These are phyloP conservation scores for Candida dubliniensis DNA, from an alignment of 1,139 yeast species.

Conservation along the genomic window DNA sequence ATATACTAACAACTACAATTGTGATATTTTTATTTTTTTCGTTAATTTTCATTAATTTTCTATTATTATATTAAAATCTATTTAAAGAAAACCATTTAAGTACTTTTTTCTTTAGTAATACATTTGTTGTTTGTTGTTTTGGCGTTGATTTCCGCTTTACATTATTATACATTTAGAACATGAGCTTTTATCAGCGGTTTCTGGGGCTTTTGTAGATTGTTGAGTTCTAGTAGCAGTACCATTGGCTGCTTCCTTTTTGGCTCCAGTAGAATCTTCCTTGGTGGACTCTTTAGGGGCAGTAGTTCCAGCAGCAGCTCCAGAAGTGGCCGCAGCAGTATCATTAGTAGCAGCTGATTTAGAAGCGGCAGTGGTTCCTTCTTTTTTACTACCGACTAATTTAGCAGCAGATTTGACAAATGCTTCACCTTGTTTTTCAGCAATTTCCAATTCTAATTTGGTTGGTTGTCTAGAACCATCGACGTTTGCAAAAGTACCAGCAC, in stretches of 20 bases:
- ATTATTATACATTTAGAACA: conserved; percentile 31
- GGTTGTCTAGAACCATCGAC: conserved; percentile 50
- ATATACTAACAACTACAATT: neutral
- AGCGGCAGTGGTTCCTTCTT: neutral
- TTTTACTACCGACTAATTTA: conserved; percentile 20
- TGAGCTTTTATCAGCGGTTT: conserved; percentile 23
- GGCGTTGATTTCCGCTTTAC: conserved; percentile 14
- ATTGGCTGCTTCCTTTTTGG: conserved; percentile 3
- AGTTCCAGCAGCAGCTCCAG: conserved; percentile 9
- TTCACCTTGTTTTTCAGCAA: conserved; percentile 45
- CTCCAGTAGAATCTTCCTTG: conserved; percentile 1
- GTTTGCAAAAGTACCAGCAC: conserved; percentile 52
- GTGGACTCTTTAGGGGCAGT: conserved; percentile 2
- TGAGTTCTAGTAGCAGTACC: conserved; percentile 17
- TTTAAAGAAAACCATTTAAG: neutral
- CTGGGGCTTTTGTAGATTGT: conserved; percentile 21
- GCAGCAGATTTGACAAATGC: conserved; percentile 37
- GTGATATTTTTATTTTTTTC: neutral
- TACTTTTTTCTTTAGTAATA: neutral
- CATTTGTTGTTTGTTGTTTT: neutral
- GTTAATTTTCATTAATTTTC: conserved; percentile 4
- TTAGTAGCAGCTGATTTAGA: conserved; percentile 6
- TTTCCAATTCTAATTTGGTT: conserved; percentile 35
- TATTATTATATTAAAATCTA: neutral
- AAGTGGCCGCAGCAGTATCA: conserved; percentile 9